Evolutionary conservation across 2,329 filamentous ascomycete genomes (phyloP).

Genomic region (Ophiostoma triangulosporum): DNA sequence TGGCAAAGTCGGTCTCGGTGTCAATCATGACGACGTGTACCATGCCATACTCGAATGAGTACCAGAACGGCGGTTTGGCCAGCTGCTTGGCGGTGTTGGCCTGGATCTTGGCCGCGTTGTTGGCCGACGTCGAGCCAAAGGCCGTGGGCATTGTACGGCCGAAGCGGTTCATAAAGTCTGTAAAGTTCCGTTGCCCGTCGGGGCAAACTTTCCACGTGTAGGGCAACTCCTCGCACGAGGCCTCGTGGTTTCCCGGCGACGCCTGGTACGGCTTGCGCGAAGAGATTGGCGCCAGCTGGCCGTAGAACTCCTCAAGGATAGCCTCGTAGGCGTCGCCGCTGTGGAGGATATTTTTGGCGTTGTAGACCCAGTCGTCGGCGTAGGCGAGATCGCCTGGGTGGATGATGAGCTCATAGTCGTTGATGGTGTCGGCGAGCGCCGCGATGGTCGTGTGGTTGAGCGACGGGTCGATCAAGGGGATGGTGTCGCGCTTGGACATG

Average conservation of each 20-base stretch:
- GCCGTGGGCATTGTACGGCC: slow-evolving; percentile 36
- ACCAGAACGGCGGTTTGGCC: slow-evolving; percentile 43
- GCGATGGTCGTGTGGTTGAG: slow-evolving; percentile 47
- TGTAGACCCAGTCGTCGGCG: slow-evolving; percentile 42
- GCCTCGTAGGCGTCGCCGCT: slow-evolving; percentile 95
- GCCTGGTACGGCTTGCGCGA: slow-evolving; percentile 43
- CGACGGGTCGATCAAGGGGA: slow-evolving; percentile 34
- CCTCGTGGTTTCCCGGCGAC: slow-evolving; percentile 46
- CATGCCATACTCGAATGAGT: slow-evolving; percentile 47
- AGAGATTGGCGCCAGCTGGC: slow-evolving; percentile 39
- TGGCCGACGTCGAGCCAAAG: slow-evolving; percentile 34
- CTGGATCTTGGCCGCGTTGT: slow-evolving; percentile 25
- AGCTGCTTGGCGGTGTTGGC: slow-evolving; percentile 32
- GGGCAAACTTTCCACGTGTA: slow-evolving; percentile 27
- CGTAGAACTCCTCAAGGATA: slow-evolving; percentile 78
- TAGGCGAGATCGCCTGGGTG: slow-evolving; percentile 44
- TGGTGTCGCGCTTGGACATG: slow-evolving; percentile 32
- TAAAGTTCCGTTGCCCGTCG: slow-evolving; percentile 45
- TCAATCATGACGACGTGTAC: slow-evolving; percentile 40
- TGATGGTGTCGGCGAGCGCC: slow-evolving; percentile 34
- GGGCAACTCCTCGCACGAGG: slow-evolving; percentile 33
- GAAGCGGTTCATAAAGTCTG: slow-evolving; percentile 44
- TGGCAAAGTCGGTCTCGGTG: slow-evolving; percentile 42
- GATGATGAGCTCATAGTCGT: slow-evolving; percentile 42
- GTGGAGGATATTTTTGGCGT: slow-evolving; percentile 42